A percentile compares a stretch with the other conserved stretches of the same genome.
Evolutionary conservation across 1,139 yeast species (phyloP).

Genomic region (Yamadazyma mexicana): DNA sequence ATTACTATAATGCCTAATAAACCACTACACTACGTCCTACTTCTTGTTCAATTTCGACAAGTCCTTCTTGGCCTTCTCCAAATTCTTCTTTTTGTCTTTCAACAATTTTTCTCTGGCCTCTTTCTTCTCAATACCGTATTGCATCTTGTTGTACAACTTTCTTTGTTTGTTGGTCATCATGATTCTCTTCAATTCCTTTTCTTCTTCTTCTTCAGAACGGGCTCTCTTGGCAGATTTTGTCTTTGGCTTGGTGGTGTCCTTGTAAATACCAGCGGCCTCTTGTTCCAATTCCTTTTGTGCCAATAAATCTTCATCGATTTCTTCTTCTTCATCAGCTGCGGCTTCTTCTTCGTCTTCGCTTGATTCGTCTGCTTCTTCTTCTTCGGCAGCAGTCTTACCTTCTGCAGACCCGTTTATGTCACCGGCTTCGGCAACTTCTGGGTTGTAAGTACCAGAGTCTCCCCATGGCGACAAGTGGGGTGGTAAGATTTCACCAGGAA

Average conservation of each 20-base stretch:
- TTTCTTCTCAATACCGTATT: slow-evolving; percentile 84
- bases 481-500: slow-evolving; percentile 93
- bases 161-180: slow-evolving; percentile 98
- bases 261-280: slow-evolving; percentile 83
- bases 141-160: slow-evolving; percentile 93
- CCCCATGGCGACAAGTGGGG: slow-evolving; percentile 99
- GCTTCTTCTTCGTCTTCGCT: slow-evolving; percentile 52
- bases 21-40: neutral
- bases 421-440: slow-evolving; percentile 49
- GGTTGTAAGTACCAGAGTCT: slow-evolving; percentile 87
- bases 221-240: slow-evolving; percentile 33
- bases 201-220: slow-evolving; percentile 59
- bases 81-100: slow-evolving; percentile 74
- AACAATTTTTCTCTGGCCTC: slow-evolving; percentile 75
- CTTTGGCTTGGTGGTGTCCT: slow-evolving; percentile 17
- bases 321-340: slow-evolving; percentile 53
- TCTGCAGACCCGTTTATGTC: neutral
- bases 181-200: slow-evolving; percentile 83
- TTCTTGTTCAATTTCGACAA: slow-evolving; percentile 35
- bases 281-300: slow-evolving; percentile 85
- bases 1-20: neutral
- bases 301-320: slow-evolving; percentile 58
- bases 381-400: slow-evolving; percentile 19
- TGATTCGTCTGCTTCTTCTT: slow-evolving; percentile 26
- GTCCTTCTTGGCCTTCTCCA: slow-evolving; percentile 66